phyloP scores from a whole-genome alignment of 1,284 basidiomycete species.

The Sanghuangporus weigelae region DNA sequence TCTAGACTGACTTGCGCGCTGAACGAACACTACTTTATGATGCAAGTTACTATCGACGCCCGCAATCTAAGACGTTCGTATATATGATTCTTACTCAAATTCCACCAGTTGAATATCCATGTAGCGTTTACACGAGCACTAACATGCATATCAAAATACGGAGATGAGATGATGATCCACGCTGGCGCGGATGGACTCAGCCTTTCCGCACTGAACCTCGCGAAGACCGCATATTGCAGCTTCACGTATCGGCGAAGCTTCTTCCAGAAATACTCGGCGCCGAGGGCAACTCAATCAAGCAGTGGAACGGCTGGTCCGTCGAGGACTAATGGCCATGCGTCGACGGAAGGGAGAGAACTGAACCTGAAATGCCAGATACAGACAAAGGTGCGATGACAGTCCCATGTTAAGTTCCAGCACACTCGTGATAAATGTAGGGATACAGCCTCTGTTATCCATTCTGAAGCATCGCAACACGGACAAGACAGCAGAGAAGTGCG shows the following conservation, averaged over 20 bases:
- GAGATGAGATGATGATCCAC: slow-evolving; percentile 68
- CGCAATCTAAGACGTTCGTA: slow-evolving; percentile 40
- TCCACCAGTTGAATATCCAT: slow-evolving; percentile 15
- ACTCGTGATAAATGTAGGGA: background rate
- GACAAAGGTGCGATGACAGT: slow-evolving; percentile 46
- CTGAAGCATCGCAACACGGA: slow-evolving; percentile 68
- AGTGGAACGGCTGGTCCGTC: slow-evolving; percentile 18
- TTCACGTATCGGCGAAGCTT: slow-evolving; percentile 65
- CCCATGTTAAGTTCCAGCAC: background rate
- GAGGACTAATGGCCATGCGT: slow-evolving; percentile 18
- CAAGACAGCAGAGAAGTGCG: slow-evolving; percentile 69
- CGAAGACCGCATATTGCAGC: slow-evolving; percentile 75
- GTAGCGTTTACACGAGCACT: slow-evolving; percentile 68
- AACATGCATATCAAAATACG: slow-evolving; percentile 70
- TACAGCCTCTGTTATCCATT: slow-evolving; percentile 63
- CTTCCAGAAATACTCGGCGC: slow-evolving; percentile 60
- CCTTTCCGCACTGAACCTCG: slow-evolving; percentile 68
- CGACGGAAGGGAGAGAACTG: background rate
- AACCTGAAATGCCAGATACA: slow-evolving; percentile 56
- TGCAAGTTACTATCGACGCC: slow-evolving; percentile 46
- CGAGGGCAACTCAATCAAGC: slow-evolving; percentile 19
- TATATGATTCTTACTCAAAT: slow-evolving; percentile 10
- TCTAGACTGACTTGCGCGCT: background rate
- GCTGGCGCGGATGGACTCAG: slow-evolving; percentile 55
- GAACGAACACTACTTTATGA: slow-evolving; percentile 17